These are phyloP conservation scores for Sungouiozyma intestinalis DNA, from an alignment of 805 yeast genomes.

Conservation along the genomic window DNA sequence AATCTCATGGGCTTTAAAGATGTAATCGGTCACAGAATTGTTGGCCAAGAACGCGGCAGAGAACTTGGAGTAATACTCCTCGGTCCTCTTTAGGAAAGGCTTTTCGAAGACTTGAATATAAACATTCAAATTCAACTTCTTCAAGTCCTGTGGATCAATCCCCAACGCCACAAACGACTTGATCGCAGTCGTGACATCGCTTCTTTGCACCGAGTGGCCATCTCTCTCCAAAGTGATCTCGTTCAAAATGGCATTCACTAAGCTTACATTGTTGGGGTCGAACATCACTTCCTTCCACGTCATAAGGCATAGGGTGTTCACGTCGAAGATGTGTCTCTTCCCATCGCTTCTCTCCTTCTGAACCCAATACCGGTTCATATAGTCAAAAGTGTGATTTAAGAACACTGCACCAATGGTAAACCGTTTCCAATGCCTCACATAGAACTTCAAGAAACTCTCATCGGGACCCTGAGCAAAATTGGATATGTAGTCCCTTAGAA, in stretches of 20 bases:
- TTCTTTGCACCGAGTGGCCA: conserved; percentile 61
- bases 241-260: conserved; percentile 63
- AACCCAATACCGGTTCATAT: conserved; percentile 96
- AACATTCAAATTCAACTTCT: conserved; percentile 71
- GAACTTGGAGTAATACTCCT: conserved; percentile 43
- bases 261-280: conserved; percentile 44
- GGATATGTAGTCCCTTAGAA: conserved; percentile 50
- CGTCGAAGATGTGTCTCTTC: conserved; percentile 79
- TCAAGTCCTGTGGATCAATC: conserved; percentile 80
- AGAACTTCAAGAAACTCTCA: conserved; percentile 69
- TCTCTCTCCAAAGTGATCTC: conserved; percentile 72
- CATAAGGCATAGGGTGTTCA: conserved; percentile 74
- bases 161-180: conserved; percentile 84
- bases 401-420: conserved; percentile 86
- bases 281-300: conserved; percentile 86
- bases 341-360: conserved; percentile 93
- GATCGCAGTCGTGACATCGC: conserved; percentile 60
- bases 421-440: conserved; percentile 81
- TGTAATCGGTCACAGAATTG: conserved; percentile 83
- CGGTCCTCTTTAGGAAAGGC: conserved; percentile 62
- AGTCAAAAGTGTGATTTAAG: conserved; percentile 86
- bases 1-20: conserved; percentile 74
- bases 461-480: conserved; percentile 39
- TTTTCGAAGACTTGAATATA: conserved; percentile 74
- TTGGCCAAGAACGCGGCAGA: conserved; percentile 53